A percentile compares a stretch with the other conserved stretches of the same genome.
phyloP scores from a whole-genome alignment of 1,139 yeast genomes.

The Protomyces inouyei region DNA sequence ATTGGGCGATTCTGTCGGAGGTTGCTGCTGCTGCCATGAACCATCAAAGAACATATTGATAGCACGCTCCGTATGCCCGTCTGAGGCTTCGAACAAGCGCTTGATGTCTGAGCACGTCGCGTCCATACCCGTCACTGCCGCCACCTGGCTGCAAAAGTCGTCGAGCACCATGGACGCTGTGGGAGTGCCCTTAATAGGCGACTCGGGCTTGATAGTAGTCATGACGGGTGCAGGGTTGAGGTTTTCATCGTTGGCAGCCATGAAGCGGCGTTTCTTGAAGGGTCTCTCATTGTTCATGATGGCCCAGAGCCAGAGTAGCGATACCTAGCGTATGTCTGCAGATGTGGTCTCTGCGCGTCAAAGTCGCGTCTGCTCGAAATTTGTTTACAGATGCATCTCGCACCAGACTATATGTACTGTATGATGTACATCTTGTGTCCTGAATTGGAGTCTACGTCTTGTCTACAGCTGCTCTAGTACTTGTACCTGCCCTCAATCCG shows the following conservation, averaged over 20 bases:
- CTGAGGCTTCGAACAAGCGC: slow-evolving; percentile 30
- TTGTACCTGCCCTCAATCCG: background rate
- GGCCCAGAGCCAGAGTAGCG: background rate
- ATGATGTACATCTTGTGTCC: too few relatives aligned
- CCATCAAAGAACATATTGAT: slow-evolving; percentile 34
- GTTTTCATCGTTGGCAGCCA: slow-evolving; percentile 3
- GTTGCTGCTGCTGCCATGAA: slow-evolving; percentile 12
- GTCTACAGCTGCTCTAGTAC: too few relatives aligned
- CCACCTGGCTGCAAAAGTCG: background rate
- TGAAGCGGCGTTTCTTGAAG: slow-evolving; percentile 21
- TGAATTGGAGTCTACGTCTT: too few relatives aligned
- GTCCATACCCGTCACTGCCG: background rate
- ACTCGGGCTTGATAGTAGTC: background rate
- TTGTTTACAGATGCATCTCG: too few relatives aligned
- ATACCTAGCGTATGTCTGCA: background rate
- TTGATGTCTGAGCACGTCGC: background rate
- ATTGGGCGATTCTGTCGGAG: background rate
- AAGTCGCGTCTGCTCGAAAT: background rate
- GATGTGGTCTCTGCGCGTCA: background rate
- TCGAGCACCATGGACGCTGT: background rate
- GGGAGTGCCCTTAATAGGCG: background rate
- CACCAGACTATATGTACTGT: too few relatives aligned
- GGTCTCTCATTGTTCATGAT: slow-evolving; percentile 9
- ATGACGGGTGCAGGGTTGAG: background rate
- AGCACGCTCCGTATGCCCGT: slow-evolving; percentile 37